Evolutionary conservation across 2,329 filamentous ascomycete genomes (phyloP), one percentile per base, ranked within the genome.

Genomic region (Colletotrichum zoysiae): DNA sequence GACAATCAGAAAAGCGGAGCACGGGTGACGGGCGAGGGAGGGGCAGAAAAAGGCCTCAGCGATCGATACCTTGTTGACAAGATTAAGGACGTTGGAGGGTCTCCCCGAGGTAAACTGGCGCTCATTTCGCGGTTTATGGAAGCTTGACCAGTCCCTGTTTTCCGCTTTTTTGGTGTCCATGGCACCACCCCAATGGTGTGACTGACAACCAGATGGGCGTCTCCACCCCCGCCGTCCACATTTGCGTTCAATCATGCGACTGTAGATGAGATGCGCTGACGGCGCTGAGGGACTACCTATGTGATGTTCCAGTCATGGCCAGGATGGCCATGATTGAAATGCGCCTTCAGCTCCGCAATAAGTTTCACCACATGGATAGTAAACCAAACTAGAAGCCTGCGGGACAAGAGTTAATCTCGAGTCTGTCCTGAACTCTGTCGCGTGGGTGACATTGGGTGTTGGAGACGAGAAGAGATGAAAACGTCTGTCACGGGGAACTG

Each of bases 281-380:
- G 59, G 30, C 58, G 38, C 30, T 35, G 38, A 56, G 69, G 65
- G 44, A 48, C 14, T 7, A 11, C 59, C 14, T 7, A 11, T 65
- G 38, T 71, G 65, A 38, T 40, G 53, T 23, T 59, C 55, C 30
- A 33, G 59, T 53, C 12, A 14, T 20, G 33, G 33, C 33, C 38
- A 33, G 69, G 69, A 71, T 68, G 44, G 65, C 51, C 44, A 69
- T 60, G 59, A 53, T 53, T 59, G 65, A 30, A 38, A 33, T 35
- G 30, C 33, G 20, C 23, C 38, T 46, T 20, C 23, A 33, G 51
- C 65, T 69, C 65, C 59, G 46, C 65, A 56, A 48, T 50, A 55
- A 71, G 65, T 71, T 69, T 69, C 65, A 65, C 50, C 53, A 69
- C 38, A 30, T 53, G 60, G 60, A 38, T 63, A n/a, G 33, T n/a